Evolutionary conservation across 2,329 filamentous ascomycete species (phyloP), one percentile per base, ranked within the genome.

Genomic region (Epichloe hybrida): DNA sequence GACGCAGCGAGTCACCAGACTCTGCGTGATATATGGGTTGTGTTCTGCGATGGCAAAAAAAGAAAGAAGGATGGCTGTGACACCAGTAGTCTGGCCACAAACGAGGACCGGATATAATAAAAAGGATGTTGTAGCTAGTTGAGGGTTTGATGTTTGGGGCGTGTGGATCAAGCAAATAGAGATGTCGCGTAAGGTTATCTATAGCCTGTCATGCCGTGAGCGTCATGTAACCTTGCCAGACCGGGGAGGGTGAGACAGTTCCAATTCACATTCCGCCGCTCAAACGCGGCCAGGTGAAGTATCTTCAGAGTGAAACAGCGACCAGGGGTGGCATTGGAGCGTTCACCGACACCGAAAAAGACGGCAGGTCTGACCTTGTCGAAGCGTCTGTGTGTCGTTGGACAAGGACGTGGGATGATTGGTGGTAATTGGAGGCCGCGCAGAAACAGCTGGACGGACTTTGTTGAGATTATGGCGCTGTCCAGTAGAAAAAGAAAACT

Each of bases 241-340:
- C 38, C 37, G 40, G 43, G 43, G 27, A 9, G 36, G 46, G 40
- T 49, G 52, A 50, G 49, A 52, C 52, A 51, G 46, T 49, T 46
- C 20, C 53, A 55, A 50, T 54, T 48, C 50, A 35, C 49, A 50
- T 51, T 52, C 44, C 37, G 50, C 51, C 51, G 53, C 54, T 52
- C 47, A 50, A 47, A 55, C 50, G 54, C 58, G 53, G 55, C 56
- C 53, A 52, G 54, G 54, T 23, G 57, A 53, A 52, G 52, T 46
- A 54, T 54, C 54, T 53, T 60, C 58, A 55, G 53, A 34, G 46
- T 56, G 51, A 56, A 53, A 57, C 49, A 52, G 52, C 49, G 35
- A 44, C 52, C 52, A 55, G 58, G 58, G 55, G 59, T 56, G 56
- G 58, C 54, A 56, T 61, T 57, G 58, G 57, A 38, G 34, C 6